Percentiles rank a stretch among this genome's conserved stretches.
Evolutionary conservation across 805 yeast species (phyloP).

Genomic region (Teunomyces tritomae): DNA sequence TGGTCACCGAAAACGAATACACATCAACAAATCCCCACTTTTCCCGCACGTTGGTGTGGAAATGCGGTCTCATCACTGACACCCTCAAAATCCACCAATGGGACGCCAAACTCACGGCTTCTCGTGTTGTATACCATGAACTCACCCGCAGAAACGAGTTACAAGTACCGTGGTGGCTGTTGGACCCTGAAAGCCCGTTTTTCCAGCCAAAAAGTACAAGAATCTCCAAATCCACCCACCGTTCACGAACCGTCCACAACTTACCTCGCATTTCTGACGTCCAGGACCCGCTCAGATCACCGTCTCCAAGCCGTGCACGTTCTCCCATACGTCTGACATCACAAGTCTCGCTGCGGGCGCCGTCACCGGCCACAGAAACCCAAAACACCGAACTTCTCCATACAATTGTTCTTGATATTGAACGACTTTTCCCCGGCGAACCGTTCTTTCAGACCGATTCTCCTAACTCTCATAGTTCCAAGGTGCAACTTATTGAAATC

Average conservation of each 20-base stretch:
- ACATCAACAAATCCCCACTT: conserved; percentile 19
- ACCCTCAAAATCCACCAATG: conserved; percentile 33
- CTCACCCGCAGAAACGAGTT: conserved; percentile 26
- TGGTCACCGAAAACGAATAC: conserved; percentile 30
- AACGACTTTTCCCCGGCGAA: conserved; percentile 52
- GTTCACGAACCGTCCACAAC: background rate
- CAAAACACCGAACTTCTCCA: conserved; percentile 41
- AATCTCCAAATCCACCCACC: background rate
- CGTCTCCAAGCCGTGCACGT: background rate
- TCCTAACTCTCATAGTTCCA: conserved; percentile 16
- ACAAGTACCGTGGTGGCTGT: conserved; percentile 37
- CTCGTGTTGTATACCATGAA: conserved; percentile 36
- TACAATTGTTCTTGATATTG: conserved; percentile 48
- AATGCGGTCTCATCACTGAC: conserved; percentile 34
- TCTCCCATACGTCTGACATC: background rate
- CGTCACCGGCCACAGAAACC: conserved; percentile 7
- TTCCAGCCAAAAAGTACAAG: conserved; percentile 11
- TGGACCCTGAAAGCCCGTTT: conserved; percentile 29
- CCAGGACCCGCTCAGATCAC: background rate
- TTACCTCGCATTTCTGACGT: background rate
- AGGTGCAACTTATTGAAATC: conserved; percentile 37
- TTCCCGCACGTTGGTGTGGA: conserved; percentile 38
- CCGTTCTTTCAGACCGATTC: conserved; percentile 21
- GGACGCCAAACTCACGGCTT: conserved; percentile 25
- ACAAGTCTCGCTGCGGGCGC: no score